Evolutionary conservation across 2,329 filamentous ascomycete species (phyloP), one percentile per base, ranked within the genome.

Genomic region (Ophiostoma australiae): DNA sequence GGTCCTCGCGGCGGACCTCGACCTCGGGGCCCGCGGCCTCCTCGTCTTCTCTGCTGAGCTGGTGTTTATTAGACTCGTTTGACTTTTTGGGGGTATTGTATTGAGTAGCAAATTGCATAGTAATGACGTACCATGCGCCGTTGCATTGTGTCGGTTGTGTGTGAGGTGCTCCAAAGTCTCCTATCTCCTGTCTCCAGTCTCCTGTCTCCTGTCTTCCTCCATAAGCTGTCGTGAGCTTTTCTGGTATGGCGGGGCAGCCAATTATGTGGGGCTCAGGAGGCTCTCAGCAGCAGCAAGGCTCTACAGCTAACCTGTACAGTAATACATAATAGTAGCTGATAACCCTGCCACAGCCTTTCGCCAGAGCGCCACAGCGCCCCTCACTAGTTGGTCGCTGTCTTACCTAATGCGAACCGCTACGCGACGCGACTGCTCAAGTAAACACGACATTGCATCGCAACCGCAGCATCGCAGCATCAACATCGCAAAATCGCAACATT

Each of bases 31-130:
- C 86, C 69, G 85, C 85, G 27, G 89, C 84, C 72, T 89, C 90
- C 81, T 99, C 95, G 77, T 98, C 94, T 79, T 97, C 94, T 79
- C 93, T 96, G 66, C 92, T 93, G 75, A 99, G 90, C 95, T 98
- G 78, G n/a, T 31, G 11, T 23, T 35, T 39, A 8, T 65, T 67
- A 69, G 33, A 33, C 41, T 44, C 23, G 11, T 37, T 44, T 44
- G 8, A 2, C 1, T 20, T n/a, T 31, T 33, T 31, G 1, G 27
- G 27, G 27, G 27, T 31, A 31, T 31, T 31, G 27, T 31, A 31
- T 31, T 1, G 27, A 1, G 27, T 31, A 31, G 27, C 3, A 3
- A 31, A 31, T 31, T 31, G 27, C 1, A 31, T 1, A 31, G 27
- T 31, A 15, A n/a, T 31, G 23, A 73, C 80, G 76, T 80, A 88